These are phyloP conservation scores for Hura crepitans DNA, from an alignment of 441 rosid genomes.

Conservation along the genomic window DNA sequence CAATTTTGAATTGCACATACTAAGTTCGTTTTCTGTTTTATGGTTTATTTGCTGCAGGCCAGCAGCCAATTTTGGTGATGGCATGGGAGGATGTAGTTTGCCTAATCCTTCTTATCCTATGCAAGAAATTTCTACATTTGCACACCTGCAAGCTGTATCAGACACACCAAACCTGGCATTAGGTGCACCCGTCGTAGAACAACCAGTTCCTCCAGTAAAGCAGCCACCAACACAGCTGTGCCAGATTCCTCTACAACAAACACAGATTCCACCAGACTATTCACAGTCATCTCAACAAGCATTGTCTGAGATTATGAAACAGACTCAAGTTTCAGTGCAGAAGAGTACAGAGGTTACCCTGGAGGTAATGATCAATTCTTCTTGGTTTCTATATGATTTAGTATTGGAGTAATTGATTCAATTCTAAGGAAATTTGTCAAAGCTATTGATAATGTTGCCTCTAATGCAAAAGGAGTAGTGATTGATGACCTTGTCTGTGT, in stretches of 20 bases:
- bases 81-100: slow-evolving; percentile 35
- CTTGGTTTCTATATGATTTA: background rate
- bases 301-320: slow-evolving; percentile 39
- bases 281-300: slow-evolving; percentile 44
- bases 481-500: background rate
- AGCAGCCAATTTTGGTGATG: slow-evolving; percentile 34
- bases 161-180: slow-evolving; percentile 40
- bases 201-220: slow-evolving; percentile 35
- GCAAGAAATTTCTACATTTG: slow-evolving; percentile 41
- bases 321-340: slow-evolving; percentile 38
- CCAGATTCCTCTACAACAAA: slow-evolving; percentile 35
- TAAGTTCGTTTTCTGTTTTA: slow-evolving; percentile 15
- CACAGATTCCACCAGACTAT: slow-evolving; percentile 34
- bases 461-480: background rate
- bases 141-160: slow-evolving; percentile 43
- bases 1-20: slow-evolving; percentile 16
- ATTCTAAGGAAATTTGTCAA: background rate
- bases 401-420: background rate
- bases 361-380: slow-evolving; percentile 36
- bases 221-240: slow-evolving; percentile 38
- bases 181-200: slow-evolving; percentile 38
- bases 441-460: background rate
- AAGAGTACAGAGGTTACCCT: slow-evolving; percentile 33
- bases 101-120: slow-evolving; percentile 46
- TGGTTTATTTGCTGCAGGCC: slow-evolving; percentile 34